A percentile compares a stretch with the other conserved stretches of the same genome.
phyloP scores from a whole-genome alignment of 1,139 yeast genomes.

The Taphrina confusa region DNA sequence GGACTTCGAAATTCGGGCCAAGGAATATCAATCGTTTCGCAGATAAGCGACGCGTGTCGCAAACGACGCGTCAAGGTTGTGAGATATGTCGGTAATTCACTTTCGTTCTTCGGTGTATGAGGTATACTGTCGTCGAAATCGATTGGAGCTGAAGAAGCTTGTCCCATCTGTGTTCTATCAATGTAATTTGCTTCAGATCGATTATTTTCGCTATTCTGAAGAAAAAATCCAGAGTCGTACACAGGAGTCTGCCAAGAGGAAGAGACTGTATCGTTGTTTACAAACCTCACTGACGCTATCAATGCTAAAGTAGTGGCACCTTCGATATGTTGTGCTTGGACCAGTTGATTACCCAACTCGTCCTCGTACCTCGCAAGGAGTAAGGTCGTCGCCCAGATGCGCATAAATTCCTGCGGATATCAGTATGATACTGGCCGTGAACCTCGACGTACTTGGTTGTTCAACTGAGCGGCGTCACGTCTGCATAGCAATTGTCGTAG shows the following conservation, averaged over 20 bases:
- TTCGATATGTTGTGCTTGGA: conserved; percentile 15
- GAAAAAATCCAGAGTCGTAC: too few species aligned
- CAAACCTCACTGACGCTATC: not conserved
- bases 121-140: too few species aligned
- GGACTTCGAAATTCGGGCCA: conserved; percentile 3
- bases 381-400: conserved; percentile 25
- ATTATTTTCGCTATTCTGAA: too few species aligned
- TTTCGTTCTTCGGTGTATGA: not conserved
- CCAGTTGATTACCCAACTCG: conserved; percentile 6
- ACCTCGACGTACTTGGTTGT: not conserved
- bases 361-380: conserved; percentile 13
- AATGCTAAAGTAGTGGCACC: conserved; percentile 22
- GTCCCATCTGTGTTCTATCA: too few species aligned
- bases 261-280: too few species aligned
- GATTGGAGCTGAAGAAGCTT: too few species aligned
- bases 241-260: too few species aligned
- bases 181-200: too few species aligned
- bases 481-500: conserved; percentile 5
- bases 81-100: conserved; percentile 1
- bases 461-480: not conserved
- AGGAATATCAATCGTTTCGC: not conserved
- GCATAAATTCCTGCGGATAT: conserved; percentile 2
- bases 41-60: conserved; percentile 5
- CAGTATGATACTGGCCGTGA: too few species aligned
- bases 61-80: not conserved